Evolutionary conservation across 2,329 filamentous ascomycete species (phyloP).

Genomic region (Arthrobotrys musiformis): DNA sequence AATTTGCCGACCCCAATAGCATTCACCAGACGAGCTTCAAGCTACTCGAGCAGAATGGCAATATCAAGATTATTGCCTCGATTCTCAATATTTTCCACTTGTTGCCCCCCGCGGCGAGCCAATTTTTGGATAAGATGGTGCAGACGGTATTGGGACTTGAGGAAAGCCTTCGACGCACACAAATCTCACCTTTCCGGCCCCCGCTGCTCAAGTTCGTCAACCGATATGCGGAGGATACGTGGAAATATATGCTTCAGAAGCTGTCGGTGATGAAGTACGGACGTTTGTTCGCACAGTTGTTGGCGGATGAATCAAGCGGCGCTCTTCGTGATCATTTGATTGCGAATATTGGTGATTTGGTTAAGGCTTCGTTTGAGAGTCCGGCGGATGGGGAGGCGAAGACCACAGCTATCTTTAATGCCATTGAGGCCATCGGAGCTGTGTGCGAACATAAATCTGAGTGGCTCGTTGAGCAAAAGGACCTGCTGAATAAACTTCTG

Average conservation of each 20-base stretch:
- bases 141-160: conserved; percentile 91
- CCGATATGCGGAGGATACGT: conserved; percentile 88
- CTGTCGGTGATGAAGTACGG: conserved; percentile 88
- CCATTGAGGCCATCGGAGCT: conserved; percentile 84
- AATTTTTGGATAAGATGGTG: conserved; percentile 89
- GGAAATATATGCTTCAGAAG: conserved; percentile 79
- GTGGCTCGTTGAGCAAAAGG: conserved; percentile 72
- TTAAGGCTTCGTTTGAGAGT: conserved; percentile 72
- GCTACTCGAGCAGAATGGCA: conserved; percentile 88
- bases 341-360: conserved; percentile 77
- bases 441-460: conserved; percentile 74
- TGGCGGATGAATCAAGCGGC: conserved; percentile 77
- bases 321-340: conserved; percentile 79
- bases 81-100: conserved; percentile 98
- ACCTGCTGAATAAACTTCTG: conserved; percentile 72
- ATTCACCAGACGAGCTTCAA: conserved; percentile 94
- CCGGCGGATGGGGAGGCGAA: conserved; percentile 73
- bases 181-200: conserved; percentile 88
- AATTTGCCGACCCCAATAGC: conserved; percentile 81
- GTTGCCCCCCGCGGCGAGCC: conserved; percentile 87
- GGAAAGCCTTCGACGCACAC: conserved; percentile 82
- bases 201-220: conserved; percentile 94
- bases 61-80: conserved; percentile 93
- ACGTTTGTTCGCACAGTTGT: conserved; percentile 87
- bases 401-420: conserved; percentile 80